Percentiles rank a stretch among this genome's conserved stretches.
phyloP scores from a whole-genome alignment of 352 stramenopile species.

The Hyaloperonospora arabidopsidis region DNA sequence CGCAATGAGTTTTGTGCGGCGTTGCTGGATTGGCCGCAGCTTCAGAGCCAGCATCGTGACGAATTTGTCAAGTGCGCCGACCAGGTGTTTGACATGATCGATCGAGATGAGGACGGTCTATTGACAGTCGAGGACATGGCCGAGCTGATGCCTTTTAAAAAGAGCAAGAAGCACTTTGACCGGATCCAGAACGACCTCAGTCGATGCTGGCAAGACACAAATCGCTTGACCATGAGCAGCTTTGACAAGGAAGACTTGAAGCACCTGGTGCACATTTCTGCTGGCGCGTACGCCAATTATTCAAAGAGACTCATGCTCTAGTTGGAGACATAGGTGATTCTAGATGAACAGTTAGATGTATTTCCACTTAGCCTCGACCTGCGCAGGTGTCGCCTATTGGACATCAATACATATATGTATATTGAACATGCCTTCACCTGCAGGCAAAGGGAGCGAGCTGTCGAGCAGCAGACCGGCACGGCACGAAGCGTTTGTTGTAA shows the following conservation, averaged over 20 bases:
- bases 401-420: no score
- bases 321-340: background rate
- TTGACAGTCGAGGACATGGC: conserved; percentile 42
- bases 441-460: no score
- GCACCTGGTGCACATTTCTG: conserved; percentile 42
- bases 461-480: no score
- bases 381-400: no score
- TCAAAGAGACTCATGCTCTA: conserved; percentile 29
- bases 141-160: conserved; percentile 33
- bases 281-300: conserved; percentile 42
- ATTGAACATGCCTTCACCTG: no score
- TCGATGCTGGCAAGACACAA: conserved; percentile 51
- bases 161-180: conserved; percentile 20
- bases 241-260: conserved; percentile 43
- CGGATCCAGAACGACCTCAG: conserved; percentile 56
- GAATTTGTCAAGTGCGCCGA: conserved; percentile 31
- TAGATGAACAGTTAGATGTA: conserved; percentile 11
- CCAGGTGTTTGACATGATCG: conserved; percentile 42
- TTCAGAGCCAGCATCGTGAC: conserved; percentile 33
- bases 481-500: no score
- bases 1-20: conserved; percentile 61
- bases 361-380: conserved; percentile 12
- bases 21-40: conserved; percentile 53
- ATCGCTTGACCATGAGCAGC: conserved; percentile 28
- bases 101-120: conserved; percentile 44